Base-by-base conservation (phyloP, 371 early-diverging fungal species). In the Circinella minor region DNA sequence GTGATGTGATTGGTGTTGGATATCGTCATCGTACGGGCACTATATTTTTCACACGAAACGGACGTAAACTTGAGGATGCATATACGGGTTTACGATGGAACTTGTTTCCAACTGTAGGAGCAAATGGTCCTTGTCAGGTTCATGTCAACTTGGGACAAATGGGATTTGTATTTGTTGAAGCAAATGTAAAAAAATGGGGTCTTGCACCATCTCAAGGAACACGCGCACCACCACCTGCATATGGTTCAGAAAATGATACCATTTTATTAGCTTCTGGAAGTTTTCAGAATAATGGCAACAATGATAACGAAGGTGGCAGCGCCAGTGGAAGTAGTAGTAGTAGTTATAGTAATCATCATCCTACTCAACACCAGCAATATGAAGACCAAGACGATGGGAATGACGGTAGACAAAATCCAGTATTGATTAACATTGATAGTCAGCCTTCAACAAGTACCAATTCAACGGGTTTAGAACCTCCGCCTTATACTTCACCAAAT, bases 181-280 rank as follows among this genome's bases (percentile, higher is more conserved):
- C 93, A 55, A 93, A 93, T 73, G 92, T 93, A n/a, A 92, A 92
- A 74, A 90, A 90, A 68, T 93, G 93, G 93, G 93, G 93, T 0
- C 76, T 93, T 18, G 93, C 92, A 0, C 92, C 93, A 6, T 74
- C 84, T 17, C 87, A 90, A 73, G 93, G 92, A n/a, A 83, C 88
- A 4, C 71, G 86, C 20, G 82, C 78, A 46, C 92, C 90, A 15
- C 92, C 90, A 54, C 88, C 89, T 36, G 89, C 89, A 43, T 89
- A 89, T 71, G 89, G 89, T 18, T 75, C 69, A 9, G 86, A 83
- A 70, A 46, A 64, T 9, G 70, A 70, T 48, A 70, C 70, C 5
- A 70, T 70, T 64, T 47, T 70, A 36, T 18, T 70, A 6, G 70
- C 70, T 18, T 49, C 70, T 17, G 38, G 38, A 3, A 48, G 36